Evolutionary conservation across 2,329 filamentous ascomycete species (phyloP), one percentile per base, ranked within the genome.

Genomic region (Ceratocystis colombiana): DNA sequence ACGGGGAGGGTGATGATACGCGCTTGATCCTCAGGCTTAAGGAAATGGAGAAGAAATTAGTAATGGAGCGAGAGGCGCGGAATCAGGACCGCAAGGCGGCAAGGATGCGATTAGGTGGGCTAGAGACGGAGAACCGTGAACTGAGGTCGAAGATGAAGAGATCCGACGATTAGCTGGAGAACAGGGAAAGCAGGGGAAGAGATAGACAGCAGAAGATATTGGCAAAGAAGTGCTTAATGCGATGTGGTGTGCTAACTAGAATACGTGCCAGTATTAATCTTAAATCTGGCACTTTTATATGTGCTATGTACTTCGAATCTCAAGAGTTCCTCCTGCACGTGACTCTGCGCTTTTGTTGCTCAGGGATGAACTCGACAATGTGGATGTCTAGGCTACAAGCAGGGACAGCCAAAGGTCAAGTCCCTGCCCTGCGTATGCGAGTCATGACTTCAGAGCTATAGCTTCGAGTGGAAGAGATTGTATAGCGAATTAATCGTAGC

Each of bases 11-110:
- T 46, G 77, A 77, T 48, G 88, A 93, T 71, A 87, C 89, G 70
- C 84, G 88, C 70, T 96, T 90, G 90, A 85, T 95, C 70, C 84
- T 96, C 69, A 80, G 94, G 5, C 79, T 97, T 44, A 85, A 90
- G 67, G 92, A 97, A 73, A 79, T 97, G 70, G 94, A 99, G 78
- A 83, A 87, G 70, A 85, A 95, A 71, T 79, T 99, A 20, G 96
- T 96, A 75, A 86, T 89, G 59, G 94, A 99, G 77, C 80, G 94
- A 15, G 94, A 97, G 75, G 91, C 87, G 0, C 79, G 94, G 57
- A 79, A 95, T 64, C 79, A 96, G 67, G 94, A 99, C 76, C 84
- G 94, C 2, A 88, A 83, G 61, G 91, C 90, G 28, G 93, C 93
- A 33, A 79, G 89, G 65, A 88, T 91, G 77, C 80, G 93, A 64